These are phyloP conservation scores for Populus euphratica DNA, from an alignment of 345 rosid species.

Conservation along the genomic window DNA sequence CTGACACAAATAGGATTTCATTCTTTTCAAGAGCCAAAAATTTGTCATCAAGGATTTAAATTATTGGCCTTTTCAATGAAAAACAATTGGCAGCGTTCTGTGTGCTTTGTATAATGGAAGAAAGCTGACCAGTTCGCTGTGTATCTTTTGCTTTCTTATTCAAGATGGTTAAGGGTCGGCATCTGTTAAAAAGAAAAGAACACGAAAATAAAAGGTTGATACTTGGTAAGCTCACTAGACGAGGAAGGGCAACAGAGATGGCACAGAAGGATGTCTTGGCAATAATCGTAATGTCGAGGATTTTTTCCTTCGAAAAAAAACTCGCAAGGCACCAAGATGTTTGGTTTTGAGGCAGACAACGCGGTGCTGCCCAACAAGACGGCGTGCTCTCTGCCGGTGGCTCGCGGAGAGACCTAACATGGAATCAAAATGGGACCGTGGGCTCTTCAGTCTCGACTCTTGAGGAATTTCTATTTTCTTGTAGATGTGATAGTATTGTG, in stretches of 20 bases:
- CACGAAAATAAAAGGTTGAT: too few species aligned
- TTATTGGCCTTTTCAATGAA: background rate
- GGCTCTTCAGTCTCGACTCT: background rate
- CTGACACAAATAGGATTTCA: background rate
- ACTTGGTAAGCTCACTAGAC: background rate
- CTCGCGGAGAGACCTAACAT: background rate
- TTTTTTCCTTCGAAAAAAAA: too few species aligned
- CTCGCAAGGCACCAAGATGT: background rate
- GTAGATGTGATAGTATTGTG: background rate
- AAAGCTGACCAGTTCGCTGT: background rate
- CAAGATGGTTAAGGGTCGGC: too few species aligned
- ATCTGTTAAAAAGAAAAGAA: too few species aligned
- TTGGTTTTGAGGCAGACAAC: background rate
- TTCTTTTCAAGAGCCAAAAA: conserved; percentile 7
- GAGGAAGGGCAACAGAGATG: background rate
- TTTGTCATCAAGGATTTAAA: background rate
- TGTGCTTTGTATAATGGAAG: background rate
- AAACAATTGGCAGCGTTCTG: background rate
- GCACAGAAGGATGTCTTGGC: too few species aligned
- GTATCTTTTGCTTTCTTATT: background rate
- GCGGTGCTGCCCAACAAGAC: background rate
- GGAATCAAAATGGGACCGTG: conserved; percentile 7
- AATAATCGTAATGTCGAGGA: too few species aligned
- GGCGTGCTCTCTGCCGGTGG: background rate
- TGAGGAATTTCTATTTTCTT: background rate